Percentiles rank a stretch among this genome's conserved stretches.
These are phyloP conservation scores for Monosporascus sp. DNA, from an alignment of 2,329 filamentous ascomycete species.

Conservation along the genomic window DNA sequence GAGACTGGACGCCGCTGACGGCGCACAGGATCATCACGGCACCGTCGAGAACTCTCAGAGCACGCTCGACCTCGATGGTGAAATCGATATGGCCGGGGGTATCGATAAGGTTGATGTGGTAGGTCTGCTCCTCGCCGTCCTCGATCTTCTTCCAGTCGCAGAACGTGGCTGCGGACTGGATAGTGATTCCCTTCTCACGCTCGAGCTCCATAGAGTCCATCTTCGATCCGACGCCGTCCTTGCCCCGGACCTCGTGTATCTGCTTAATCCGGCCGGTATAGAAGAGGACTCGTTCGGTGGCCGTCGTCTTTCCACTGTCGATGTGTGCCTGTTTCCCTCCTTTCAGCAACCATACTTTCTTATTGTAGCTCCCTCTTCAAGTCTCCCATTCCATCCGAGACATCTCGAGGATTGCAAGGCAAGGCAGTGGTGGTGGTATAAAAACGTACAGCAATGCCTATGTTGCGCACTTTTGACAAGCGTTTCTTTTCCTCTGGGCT, in stretches of 20 bases:
- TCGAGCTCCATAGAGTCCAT: constrained; percentile 99
- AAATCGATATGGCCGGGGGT: constrained; percentile 99
- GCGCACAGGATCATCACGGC: constrained; percentile 98
- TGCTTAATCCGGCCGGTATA: constrained; percentile 96
- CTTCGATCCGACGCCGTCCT: constrained; percentile 93
- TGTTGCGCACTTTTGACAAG: constrained; percentile 82
- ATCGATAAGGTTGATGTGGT: constrained; percentile 98
- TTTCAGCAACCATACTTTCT: constrained; percentile 6
- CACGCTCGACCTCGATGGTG: constrained; percentile 96
- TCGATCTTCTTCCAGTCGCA: constrained; percentile 93
- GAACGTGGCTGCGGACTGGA: constrained; percentile 96
- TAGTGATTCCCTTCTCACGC: constrained; percentile 97
- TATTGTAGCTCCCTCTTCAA: neutral
- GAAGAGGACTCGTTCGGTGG: constrained; percentile 92
- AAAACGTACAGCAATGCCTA: constrained; percentile 81
- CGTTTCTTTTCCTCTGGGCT: constrained; percentile 72
- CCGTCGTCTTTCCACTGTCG: constrained; percentile 96
- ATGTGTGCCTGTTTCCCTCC: constrained; percentile 69
- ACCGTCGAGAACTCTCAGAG: constrained; percentile 88
- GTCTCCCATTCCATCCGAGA: neutral
- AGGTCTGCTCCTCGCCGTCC: constrained; percentile 78
- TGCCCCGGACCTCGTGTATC: constrained; percentile 94
- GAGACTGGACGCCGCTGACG: constrained; percentile 92
- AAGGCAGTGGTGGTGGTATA: neutral
- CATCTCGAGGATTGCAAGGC: neutral